Base-by-base conservation (phyloP, 345 rosid genomes). In the Moricandia arvensis region DNA sequence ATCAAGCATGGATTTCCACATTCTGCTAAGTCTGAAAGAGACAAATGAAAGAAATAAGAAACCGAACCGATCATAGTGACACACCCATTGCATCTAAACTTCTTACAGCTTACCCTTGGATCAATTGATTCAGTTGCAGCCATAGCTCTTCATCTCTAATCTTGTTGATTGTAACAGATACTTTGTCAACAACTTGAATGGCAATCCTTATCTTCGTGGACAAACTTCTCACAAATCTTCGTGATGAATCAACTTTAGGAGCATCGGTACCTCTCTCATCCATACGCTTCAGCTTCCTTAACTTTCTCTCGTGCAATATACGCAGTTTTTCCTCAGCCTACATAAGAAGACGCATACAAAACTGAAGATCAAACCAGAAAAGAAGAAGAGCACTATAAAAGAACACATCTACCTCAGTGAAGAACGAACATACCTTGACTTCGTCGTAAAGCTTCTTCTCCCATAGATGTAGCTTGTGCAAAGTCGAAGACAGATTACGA, bases 101-200 rank as follows among this genome's bases (percentile, higher is more conserved):
- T 62, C 58, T 55, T 54, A 12, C 11, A 57, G 13, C 73, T 68
- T 87, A 96, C 99, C 97, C 99, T 72, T 85, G 85, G 75, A 96
- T 93, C 77, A 96, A 83, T 72, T 88, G 91, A 73, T 83, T 84
- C 2, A 93, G 84, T 51, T 89, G 98, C 2, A 94, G 99, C 97
- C 98, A 96, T 8, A 96, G 84, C 80, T 96, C 99, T 81, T 93
- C 99, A 26, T 96, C 98, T 76, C 97, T 87, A 51, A 93, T 93
- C 90, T 87, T 96, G 81, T 84, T 96, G 67, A 96, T 86, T 1
- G 89, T 89, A 45, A 86, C 81, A 1, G 99, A 91, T 75, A 88
- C 82, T 86, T 84, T 96, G 78, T 96, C 97, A 11, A 96, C 97
- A 41, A 88, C 87, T 47, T 96, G 91, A 84, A 96, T 89, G 31